A percentile compares a stretch with the other conserved stretches of the same genome.
These are phyloP conservation scores for Pythium sukuiense DNA, from an alignment of 352 stramenopile species.

Conservation along the genomic window DNA sequence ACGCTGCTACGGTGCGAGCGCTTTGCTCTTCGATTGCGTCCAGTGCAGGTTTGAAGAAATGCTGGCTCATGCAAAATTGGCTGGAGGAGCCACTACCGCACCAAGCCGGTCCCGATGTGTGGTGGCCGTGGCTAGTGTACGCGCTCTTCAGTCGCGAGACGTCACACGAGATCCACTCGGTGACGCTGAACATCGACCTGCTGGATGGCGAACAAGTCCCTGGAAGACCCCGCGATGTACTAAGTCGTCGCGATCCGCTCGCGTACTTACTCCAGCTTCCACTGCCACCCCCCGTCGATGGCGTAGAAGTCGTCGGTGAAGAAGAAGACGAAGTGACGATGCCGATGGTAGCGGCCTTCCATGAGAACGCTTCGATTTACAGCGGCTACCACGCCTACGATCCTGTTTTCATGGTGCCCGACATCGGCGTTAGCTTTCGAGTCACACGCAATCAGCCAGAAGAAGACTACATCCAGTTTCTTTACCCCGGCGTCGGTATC, in stretches of 20 bases:
- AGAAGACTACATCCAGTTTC: constrained; percentile 10
- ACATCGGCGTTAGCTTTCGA: not conserved
- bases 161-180: not conserved
- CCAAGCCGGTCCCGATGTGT: not conserved
- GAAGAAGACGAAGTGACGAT: not conserved
- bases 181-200: not conserved
- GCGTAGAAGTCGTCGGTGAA: not conserved
- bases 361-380: not conserved
- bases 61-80: too few relatives aligned
- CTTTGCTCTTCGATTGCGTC: constrained; percentile 14
- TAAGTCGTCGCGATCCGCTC: not conserved
- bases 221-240: not conserved
- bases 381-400: not conserved
- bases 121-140: constrained; percentile 8
- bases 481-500: not conserved
- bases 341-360: not conserved
- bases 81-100: too few relatives aligned
- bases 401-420: not conserved
- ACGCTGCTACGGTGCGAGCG: constrained; percentile 16
- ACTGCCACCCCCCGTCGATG: not conserved
- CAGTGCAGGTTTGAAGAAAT: not conserved
- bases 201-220: not conserved
- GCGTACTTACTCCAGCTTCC: not conserved
- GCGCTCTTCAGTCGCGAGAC: constrained; percentile 3
- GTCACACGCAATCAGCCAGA: not conserved